These are phyloP conservation scores for Porphyrellus cyaneotinctus DNA, from an alignment of 768 basidiomycete genomes.

Conservation along the genomic window DNA sequence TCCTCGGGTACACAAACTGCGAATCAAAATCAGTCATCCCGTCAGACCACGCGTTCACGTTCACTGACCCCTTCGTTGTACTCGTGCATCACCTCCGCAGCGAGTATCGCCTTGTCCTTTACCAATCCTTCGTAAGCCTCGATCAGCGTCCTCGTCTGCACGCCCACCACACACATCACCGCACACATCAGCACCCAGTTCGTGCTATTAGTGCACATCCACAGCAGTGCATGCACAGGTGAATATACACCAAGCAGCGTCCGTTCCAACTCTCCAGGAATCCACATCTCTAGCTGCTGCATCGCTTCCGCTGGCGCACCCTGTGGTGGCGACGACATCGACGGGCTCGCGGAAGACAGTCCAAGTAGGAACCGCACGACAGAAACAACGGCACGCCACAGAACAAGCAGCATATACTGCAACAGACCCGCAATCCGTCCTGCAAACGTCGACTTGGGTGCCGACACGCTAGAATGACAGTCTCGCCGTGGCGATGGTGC, in stretches of 20 bases:
- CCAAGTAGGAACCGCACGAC: constrained; percentile 69
- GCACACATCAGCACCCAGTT: constrained; percentile 73
- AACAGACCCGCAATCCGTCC: constrained; percentile 36
- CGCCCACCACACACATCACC: constrained; percentile 63
- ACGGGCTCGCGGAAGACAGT: constrained; percentile 44
- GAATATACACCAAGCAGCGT: constrained; percentile 74
- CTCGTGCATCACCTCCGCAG: constrained; percentile 79
- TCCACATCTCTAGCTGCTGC: constrained; percentile 80
- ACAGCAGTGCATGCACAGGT: constrained; percentile 68
- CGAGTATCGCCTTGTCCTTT: constrained; percentile 72
- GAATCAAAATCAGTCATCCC: too few species aligned
- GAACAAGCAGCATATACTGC: constrained; percentile 31
- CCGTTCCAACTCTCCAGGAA: constrained; percentile 67
- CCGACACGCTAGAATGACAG: constrained; percentile 30
- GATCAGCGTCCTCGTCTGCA: constrained; percentile 48
- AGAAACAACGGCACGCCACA: constrained; percentile 51
- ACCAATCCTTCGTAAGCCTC: constrained; percentile 55
- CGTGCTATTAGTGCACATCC: constrained; percentile 63
- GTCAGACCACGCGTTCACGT: too few species aligned
- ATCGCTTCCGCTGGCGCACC: constrained; percentile 47
- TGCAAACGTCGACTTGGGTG: constrained; percentile 42
- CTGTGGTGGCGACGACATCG: constrained; percentile 30
- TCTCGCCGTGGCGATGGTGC: constrained; percentile 42
- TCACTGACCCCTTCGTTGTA: constrained; percentile 70
- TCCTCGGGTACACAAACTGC: constrained; percentile 80